These are phyloP conservation scores for Chytriomyces hyalinus DNA, from an alignment of 192 early-diverging fungal species.

Conservation along the genomic window DNA sequence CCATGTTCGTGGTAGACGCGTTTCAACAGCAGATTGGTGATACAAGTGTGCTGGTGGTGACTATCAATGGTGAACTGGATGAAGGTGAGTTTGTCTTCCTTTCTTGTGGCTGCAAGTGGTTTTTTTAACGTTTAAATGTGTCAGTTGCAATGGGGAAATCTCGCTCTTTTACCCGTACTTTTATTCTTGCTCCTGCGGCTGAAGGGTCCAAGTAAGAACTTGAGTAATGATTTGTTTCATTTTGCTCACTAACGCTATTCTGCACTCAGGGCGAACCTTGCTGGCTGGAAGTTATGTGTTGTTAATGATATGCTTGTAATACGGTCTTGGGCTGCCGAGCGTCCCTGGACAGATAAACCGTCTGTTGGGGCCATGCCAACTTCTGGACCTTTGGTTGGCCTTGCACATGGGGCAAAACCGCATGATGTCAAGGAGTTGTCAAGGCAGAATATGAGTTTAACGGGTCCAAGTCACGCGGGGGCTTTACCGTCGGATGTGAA, in stretches of 20 bases:
- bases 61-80: conserved; percentile 48
- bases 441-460: no score
- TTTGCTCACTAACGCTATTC: background rate
- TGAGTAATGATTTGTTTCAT: conserved; percentile 9
- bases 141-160: conserved; percentile 16
- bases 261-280: conserved; percentile 1
- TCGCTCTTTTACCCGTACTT: conserved; percentile 47
- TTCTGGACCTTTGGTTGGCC: conserved; percentile 21
- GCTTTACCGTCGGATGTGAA: conserved; percentile 30
- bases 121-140: background rate
- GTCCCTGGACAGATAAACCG: conserved; percentile 18
- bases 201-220: conserved; percentile 33
- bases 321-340: conserved; percentile 19
- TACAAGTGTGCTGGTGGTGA: conserved; percentile 26
- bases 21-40: conserved; percentile 33
- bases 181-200: conserved; percentile 45
- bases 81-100: conserved; percentile 37
- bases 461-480: background rate
- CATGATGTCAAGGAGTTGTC: background rate
- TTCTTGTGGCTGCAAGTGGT: background rate
- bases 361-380: conserved; percentile 7
- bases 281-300: conserved; percentile 21
- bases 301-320: conserved; percentile 32
- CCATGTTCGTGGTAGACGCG: conserved; percentile 22
- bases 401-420: conserved; percentile 26